Evolutionary conservation across 2,329 filamentous ascomycete genomes (phyloP), one percentile per base, ranked within the genome.

Genomic region (Alternaria ethzedia): DNA sequence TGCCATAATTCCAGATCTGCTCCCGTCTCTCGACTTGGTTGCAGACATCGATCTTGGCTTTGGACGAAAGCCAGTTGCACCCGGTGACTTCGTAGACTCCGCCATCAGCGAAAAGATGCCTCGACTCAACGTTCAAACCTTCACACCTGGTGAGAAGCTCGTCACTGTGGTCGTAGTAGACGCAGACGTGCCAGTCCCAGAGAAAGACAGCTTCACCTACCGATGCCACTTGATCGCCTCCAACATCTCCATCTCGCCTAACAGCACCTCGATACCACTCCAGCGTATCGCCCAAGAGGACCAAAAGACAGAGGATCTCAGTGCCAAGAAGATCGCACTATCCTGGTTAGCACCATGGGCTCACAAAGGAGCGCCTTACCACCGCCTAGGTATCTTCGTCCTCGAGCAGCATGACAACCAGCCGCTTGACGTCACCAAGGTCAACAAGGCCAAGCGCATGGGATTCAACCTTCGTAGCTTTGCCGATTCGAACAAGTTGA

Each of bases 341-440:
- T 90, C 93, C 2, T 99, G 95, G 93, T 83, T 94, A 23, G 91
- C 95, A 1, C 91, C 96, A 2, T 93, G 91, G 76, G 90, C 93
- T 1, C 92, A 97, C 78, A 97, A 96, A 84, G 96, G 96, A 61
- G 88, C 91, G 3, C 92, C 92, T 2, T 97, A 98, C 82, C 96
- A 98, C 81, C 91, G 96, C 56, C 85, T 98, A 58, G 90, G 90
- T 51, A 83, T 98, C 64, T 91, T 96, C 77, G 83, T 99, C 21
- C 84, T 98, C 54, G 89, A 97, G 82, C 96, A 99, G 81, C 84
- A 86, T 55, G 83, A 88, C 57, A 88, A 86, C 57, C 70, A 68
- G 45, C 57, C 59, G 11, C 68, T 75, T 44, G 73, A 72, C 61
- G 56, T 71, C 23, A 61, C 61, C 43, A 93, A 93, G 87, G 89